A percentile compares a stretch with the other conserved stretches of the same genome.
Evolutionary conservation across 2,329 filamentous ascomycete genomes (phyloP).

Genomic region (Cadophora sp.): DNA sequence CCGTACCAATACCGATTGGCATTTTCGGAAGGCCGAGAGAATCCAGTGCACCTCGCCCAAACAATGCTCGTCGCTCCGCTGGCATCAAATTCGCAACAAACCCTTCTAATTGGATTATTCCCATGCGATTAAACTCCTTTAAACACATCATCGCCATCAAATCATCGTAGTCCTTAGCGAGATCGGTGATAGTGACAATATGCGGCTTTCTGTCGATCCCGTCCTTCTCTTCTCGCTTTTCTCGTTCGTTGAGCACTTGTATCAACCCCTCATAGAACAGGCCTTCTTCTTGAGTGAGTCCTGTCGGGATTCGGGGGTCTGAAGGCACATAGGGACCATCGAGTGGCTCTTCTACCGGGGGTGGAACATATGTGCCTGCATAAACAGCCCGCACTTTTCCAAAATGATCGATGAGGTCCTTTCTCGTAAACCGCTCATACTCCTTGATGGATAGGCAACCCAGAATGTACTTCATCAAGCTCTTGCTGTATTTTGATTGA

Average conservation of each 20-base stretch:
- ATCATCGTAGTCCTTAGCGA: constrained; percentile 44
- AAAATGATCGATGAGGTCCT: constrained; percentile 28
- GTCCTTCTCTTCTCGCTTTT: background rate
- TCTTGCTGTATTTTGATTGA: constrained; percentile 28
- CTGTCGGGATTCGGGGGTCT: constrained; percentile 28
- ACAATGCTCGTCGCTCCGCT: constrained; percentile 32
- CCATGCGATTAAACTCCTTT: constrained; percentile 41
- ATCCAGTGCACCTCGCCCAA: constrained; percentile 39
- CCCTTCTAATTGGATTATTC: constrained; percentile 37
- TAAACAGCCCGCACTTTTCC: constrained; percentile 20
- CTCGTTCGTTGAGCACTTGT: constrained; percentile 22
- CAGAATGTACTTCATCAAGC: constrained; percentile 29
- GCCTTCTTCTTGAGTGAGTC: constrained; percentile 32
- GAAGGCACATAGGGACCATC: constrained; percentile 15
- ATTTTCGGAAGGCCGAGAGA: constrained; percentile 33
- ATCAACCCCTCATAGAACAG: constrained; percentile 33
- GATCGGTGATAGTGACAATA: constrained; percentile 41
- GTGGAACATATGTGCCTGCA: constrained; percentile 18
- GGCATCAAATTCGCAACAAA: constrained; percentile 42
- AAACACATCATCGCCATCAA: constrained; percentile 41
- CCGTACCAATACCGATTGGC: constrained; percentile 36
- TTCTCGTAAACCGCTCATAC: constrained; percentile 19
- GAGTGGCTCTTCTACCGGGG: constrained; percentile 14
- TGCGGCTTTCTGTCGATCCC: constrained; percentile 25
- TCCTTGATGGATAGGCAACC: constrained; percentile 22